These are phyloP conservation scores for Stenocarpella maydis DNA, from an alignment of 2,329 filamentous ascomycete species.

Conservation along the genomic window DNA sequence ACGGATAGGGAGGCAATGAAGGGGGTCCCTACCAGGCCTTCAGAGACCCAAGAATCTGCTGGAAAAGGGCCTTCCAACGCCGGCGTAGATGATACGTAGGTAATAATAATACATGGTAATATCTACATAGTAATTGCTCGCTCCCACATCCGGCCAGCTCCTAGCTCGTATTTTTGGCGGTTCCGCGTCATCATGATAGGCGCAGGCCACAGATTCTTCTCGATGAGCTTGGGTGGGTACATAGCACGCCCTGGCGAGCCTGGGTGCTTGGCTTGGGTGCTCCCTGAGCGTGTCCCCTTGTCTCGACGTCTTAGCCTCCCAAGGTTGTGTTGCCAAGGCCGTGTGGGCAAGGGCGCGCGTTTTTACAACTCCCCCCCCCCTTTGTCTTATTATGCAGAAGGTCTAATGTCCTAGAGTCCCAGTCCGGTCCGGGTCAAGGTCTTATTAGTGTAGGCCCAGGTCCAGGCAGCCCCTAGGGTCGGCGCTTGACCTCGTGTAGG, in stretches of 20 bases:
- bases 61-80: not conserved
- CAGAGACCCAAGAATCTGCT: not conserved
- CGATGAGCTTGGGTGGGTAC: not conserved
- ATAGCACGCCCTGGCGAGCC: not conserved
- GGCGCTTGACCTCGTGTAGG: conserved; percentile 1
- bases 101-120: no score
- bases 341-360: conserved; percentile 1
- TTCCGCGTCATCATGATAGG: conserved; percentile 24
- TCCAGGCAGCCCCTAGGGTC: conserved; percentile 8
- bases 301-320: conserved; percentile 6
- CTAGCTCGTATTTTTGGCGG: conserved; percentile 15
- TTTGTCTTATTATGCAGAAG: not conserved
- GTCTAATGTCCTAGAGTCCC: not conserved
- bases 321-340: not conserved
- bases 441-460: conserved; percentile 6
- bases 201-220: conserved; percentile 9
- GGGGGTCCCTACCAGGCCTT: not conserved
- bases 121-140: not conserved
- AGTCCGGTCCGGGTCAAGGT: not conserved
- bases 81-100: no score
- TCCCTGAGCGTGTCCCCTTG: conserved; percentile 20
- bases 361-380: not conserved
- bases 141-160: conserved; percentile 5
- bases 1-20: conserved; percentile 2
- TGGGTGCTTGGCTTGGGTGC: not conserved